Percentiles rank a stretch among this genome's conserved stretches.
phyloP scores from a whole-genome alignment of 179 eudicot genomes.

The Amaranthus tricolor region DNA sequence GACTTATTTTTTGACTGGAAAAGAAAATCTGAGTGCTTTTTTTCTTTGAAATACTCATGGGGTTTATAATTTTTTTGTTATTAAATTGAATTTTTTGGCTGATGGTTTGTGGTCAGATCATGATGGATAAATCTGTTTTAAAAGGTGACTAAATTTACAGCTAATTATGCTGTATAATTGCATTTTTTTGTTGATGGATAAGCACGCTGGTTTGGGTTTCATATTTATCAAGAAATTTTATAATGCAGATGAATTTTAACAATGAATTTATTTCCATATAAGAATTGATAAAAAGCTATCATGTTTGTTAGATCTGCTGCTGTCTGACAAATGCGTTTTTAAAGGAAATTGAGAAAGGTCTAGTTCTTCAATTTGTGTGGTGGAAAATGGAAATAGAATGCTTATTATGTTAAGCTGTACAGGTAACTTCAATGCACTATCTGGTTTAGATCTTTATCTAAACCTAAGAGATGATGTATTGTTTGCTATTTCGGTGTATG shows the following conservation, averaged over 20 bases:
- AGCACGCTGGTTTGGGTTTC: not conserved
- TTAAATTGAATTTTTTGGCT: not conserved
- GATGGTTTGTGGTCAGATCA: not conserved
- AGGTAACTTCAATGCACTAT: too few relatives aligned
- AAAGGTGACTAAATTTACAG: not conserved
- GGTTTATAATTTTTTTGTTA: not conserved
- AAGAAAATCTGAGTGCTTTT: not conserved
- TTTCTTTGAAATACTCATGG: too few relatives aligned
- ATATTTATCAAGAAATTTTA: not conserved
- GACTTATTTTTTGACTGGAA: slow-evolving; percentile 3
- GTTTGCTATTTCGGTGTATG: not conserved
- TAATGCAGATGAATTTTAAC: slow-evolving; percentile 6
- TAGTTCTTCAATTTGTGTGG: too few relatives aligned
- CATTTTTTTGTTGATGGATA: slow-evolving; percentile 11
- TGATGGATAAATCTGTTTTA: not conserved
- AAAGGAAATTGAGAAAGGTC: not conserved
- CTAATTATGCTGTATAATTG: slow-evolving; percentile 3
- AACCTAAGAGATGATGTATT: not conserved
- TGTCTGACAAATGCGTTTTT: not conserved
- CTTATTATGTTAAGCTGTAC: too few relatives aligned
- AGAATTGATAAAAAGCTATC: too few relatives aligned
- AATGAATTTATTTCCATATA: not conserved
- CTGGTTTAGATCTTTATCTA: too few relatives aligned
- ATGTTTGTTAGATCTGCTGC: not conserved
- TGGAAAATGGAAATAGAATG: too few relatives aligned